These are phyloP conservation scores for Myrica gale DNA, from an alignment of 306 rosid species.

Conservation along the genomic window DNA sequence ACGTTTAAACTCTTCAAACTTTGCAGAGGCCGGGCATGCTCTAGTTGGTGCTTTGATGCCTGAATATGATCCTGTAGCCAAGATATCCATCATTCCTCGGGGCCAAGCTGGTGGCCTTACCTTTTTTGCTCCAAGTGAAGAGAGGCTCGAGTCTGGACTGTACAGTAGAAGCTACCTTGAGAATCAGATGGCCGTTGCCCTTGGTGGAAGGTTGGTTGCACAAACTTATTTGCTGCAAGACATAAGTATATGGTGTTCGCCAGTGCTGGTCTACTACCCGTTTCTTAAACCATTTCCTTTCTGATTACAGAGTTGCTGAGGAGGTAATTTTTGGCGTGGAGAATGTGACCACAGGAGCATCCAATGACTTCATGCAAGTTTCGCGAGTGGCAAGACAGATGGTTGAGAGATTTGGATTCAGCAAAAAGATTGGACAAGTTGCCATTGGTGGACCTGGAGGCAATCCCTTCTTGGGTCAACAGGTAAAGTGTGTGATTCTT, in stretches of 20 bases:
- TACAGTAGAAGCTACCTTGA: constrained; percentile 99
- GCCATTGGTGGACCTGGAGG: constrained; percentile 94
- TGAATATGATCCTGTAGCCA: constrained; percentile 78
- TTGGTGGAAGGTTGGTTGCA: constrained; percentile 56
- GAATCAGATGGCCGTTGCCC: constrained; percentile 99
- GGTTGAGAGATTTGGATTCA: constrained; percentile 99
- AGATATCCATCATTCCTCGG: constrained; percentile 95
- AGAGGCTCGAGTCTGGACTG: constrained; percentile 68
- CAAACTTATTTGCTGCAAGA: not conserved
- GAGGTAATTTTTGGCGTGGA: constrained; percentile 69
- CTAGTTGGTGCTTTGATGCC: constrained; percentile 71
- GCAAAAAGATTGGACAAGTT: constrained; percentile 91
- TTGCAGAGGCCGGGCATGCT: constrained; percentile 98
- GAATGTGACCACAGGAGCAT: constrained; percentile 95
- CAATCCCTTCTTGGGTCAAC: constrained; percentile 97
- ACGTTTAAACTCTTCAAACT: not conserved
- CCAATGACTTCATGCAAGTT: constrained; percentile 98
- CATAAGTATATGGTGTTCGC: not conserved
- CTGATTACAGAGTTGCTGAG: constrained; percentile 75
- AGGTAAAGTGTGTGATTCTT: constrained; percentile 41
- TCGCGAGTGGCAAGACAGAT: constrained; percentile 97
- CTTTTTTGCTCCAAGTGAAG: constrained; percentile 67
- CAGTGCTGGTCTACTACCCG: too few relatives aligned
- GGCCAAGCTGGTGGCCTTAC: constrained; percentile 78
- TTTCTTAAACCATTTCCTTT: not conserved